Conservation (phyloP, 2,329 filamentous ascomycete species). For the Capronia coronata region DNA sequence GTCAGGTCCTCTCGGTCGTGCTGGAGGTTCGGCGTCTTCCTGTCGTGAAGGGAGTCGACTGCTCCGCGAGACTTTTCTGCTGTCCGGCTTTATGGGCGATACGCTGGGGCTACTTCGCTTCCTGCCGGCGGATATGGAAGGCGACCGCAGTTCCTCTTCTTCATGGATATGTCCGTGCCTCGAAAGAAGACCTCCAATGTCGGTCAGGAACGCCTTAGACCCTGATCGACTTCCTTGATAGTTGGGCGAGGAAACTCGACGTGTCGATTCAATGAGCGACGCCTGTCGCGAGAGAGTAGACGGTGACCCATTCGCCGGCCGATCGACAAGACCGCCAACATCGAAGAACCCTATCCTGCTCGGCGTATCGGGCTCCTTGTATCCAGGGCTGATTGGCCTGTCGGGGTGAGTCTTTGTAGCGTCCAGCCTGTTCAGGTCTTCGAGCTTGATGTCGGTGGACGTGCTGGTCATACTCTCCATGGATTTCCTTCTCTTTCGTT, state of each 20-base stretch:
- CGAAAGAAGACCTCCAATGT: conserved; percentile 27
- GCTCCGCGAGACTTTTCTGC: conserved; percentile 11
- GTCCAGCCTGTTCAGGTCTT: conserved; percentile 17
- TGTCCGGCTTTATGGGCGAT: conserved; percentile 12
- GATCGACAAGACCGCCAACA: conserved; percentile 66
- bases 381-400: conserved; percentile 6
- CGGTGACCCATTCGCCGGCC: conserved; percentile 27
- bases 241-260: conserved; percentile 7
- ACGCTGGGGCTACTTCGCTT: conserved; percentile 13
- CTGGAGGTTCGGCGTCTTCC: conserved; percentile 33
- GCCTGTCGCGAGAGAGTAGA: conserved; percentile 30
- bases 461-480: conserved; percentile 21
- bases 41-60: conserved; percentile 29
- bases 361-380: conserved; percentile 20
- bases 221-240: conserved; percentile 15
- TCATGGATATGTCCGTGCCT: conserved; percentile 18
- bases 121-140: conserved; percentile 6
- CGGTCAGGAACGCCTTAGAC: conserved; percentile 25
- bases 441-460: conserved; percentile 25
- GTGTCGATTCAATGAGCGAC: conserved; percentile 18
- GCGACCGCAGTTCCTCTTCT: conserved; percentile 15
- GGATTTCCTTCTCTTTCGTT: conserved; percentile 6
- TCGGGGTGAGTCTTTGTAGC: conserved; percentile 14
- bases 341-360: conserved; percentile 72
- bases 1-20: conserved; percentile 39